Conservation (phyloP, 2,329 filamentous ascomycete genomes). For the Ascocoryne sarcoides region DNA sequence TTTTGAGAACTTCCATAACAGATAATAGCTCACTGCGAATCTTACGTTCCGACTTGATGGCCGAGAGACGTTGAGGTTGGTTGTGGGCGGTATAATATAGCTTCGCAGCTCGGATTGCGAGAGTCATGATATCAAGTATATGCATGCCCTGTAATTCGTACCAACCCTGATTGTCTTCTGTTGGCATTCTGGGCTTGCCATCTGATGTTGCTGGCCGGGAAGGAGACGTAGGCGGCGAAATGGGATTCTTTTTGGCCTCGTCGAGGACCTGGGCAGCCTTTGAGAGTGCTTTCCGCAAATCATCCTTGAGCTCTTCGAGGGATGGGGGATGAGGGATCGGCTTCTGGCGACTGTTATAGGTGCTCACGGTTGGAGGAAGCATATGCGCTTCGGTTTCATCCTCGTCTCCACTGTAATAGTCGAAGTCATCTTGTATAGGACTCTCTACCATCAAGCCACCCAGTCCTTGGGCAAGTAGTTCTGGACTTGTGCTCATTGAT, state of each 20-base stretch:
- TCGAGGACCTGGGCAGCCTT: conserved; percentile 61
- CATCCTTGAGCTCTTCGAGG: conserved; percentile 64
- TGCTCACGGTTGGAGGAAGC: conserved; percentile 94
- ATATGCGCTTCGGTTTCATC: conserved; percentile 63
- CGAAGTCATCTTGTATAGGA: conserved; percentile 34
- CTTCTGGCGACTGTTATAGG: conserved; percentile 79
- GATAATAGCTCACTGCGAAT: conserved; percentile 76
- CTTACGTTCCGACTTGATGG: conserved; percentile 79
- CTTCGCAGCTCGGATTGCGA: conserved; percentile 92
- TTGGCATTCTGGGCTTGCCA: conserved; percentile 15
- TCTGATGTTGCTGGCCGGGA: conserved; percentile 6
- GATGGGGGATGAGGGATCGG: conserved; percentile 78
- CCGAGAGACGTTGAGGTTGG: conserved; percentile 72
- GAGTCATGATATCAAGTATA: conserved; percentile 82
- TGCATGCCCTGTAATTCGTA: conserved; percentile 86
- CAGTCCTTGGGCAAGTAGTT: conserved; percentile 34
- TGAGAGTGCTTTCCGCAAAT: conserved; percentile 57
- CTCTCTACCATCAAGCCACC: conserved; percentile 30
- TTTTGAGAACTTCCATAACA: conserved; percentile 84
- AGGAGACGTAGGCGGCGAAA: conserved; percentile 15
- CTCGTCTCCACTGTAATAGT: conserved; percentile 43
- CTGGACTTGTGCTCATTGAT: conserved; percentile 51
- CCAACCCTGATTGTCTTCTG: conserved; percentile 48
- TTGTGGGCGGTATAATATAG: conserved; percentile 95
- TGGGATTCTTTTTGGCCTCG: conserved; percentile 39